Percentiles rank a stretch among this genome's conserved stretches.
Evolutionary conservation across 116 monocot genomes (phyloP).

Genomic region (Iris pallida): DNA sequence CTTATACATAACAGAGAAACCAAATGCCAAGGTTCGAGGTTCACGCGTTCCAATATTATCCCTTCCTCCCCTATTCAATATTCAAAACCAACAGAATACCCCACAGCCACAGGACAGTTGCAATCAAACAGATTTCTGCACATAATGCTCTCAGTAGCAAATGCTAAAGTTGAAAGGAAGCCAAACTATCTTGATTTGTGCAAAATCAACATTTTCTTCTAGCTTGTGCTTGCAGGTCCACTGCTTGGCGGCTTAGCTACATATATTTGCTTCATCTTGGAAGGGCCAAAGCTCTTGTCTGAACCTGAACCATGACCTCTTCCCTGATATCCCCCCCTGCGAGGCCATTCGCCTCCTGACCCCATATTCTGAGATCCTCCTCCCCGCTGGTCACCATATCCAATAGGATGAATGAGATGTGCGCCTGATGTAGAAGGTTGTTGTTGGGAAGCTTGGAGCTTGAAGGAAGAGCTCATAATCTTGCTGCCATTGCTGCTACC

Average conservation of each 20-base stretch:
- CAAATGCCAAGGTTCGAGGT: neutral
- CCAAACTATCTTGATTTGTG: neutral
- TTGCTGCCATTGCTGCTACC: constrained; percentile 11
- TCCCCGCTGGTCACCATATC: constrained; percentile 25
- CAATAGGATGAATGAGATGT: constrained; percentile 28
- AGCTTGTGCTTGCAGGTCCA: constrained; percentile 18
- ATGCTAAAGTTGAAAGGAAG: neutral
- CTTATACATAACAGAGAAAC: constrained; percentile 9
- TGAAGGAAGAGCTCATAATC: constrained; percentile 16
- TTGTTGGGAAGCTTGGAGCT: constrained; percentile 22
- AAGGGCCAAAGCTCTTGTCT: constrained; percentile 43
- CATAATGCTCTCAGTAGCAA: neutral
- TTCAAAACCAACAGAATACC: neutral
- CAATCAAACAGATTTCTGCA: neutral
- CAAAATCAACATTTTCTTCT: neutral
- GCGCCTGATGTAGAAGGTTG: constrained; percentile 12
- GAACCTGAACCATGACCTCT: constrained; percentile 34
- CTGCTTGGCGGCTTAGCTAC: constrained; percentile 62
- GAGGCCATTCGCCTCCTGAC: constrained; percentile 53
- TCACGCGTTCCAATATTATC: neutral
- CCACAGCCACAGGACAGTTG: neutral
- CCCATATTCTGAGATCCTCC: constrained; percentile 34
- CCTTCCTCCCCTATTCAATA: neutral
- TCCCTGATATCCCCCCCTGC: constrained; percentile 48
- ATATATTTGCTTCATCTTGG: constrained; percentile 89